These are phyloP conservation scores for Leccinum incarnatum DNA, from an alignment of 768 basidiomycete genomes.

Conservation along the genomic window DNA sequence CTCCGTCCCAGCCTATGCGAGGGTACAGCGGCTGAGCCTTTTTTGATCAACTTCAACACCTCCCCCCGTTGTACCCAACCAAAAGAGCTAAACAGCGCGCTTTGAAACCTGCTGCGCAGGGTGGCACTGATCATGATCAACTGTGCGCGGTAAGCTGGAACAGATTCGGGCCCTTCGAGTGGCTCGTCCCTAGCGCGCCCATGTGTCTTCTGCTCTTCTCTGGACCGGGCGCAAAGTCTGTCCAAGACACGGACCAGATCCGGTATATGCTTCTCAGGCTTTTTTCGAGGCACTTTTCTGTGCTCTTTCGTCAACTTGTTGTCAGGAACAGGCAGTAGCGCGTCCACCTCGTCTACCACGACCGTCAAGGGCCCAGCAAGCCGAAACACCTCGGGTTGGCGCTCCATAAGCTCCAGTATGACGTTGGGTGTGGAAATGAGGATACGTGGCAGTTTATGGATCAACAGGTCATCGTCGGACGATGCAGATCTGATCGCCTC, in stretches of 20 bases:
- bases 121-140: slow-evolving; percentile 72
- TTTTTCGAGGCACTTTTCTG: slow-evolving; percentile 37
- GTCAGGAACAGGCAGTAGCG: slow-evolving; percentile 53
- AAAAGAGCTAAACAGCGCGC: slow-evolving; percentile 47
- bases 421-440: slow-evolving; percentile 74
- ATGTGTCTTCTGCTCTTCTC: not conserved
- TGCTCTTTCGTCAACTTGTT: slow-evolving; percentile 37
- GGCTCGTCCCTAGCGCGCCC: slow-evolving; percentile 5
- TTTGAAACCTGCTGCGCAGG: slow-evolving; percentile 45
- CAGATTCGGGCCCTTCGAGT: slow-evolving; percentile 4
- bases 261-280: slow-evolving; percentile 52
- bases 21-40: slow-evolving; percentile 26
- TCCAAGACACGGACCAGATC: slow-evolving; percentile 60
- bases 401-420: slow-evolving; percentile 51
- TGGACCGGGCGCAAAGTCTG: slow-evolving; percentile 45
- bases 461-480: slow-evolving; percentile 37
- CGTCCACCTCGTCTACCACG: slow-evolving; percentile 77
- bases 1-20: slow-evolving; percentile 28
- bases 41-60: slow-evolving; percentile 28
- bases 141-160: slow-evolving; percentile 44
- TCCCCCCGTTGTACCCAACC: slow-evolving; percentile 54
- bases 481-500: slow-evolving; percentile 26
- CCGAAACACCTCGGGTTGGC: slow-evolving; percentile 43
- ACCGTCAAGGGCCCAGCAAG: slow-evolving; percentile 51
- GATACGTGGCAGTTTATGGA: slow-evolving; percentile 54